phyloP scores from a whole-genome alignment of 2,329 filamentous ascomycete species.

The Pseudogymnoascus sp. region DNA sequence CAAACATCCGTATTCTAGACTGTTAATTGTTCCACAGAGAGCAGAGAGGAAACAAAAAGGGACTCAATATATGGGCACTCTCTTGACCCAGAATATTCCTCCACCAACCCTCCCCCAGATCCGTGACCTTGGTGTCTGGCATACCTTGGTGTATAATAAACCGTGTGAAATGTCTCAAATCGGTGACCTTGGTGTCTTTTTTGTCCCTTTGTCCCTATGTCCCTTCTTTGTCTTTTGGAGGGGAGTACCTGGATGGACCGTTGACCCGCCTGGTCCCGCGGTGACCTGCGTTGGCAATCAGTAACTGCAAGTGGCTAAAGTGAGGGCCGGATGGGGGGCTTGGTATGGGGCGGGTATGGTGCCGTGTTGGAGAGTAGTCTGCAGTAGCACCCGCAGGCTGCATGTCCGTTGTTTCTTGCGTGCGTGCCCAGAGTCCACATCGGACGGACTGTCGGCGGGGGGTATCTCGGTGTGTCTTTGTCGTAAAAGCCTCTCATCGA shows the following conservation, averaged over 20 bases:
- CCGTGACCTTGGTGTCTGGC: background rate
- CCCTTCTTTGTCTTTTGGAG: background rate
- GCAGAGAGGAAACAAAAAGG: background rate
- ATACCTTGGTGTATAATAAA: background rate
- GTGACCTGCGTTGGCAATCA: background rate
- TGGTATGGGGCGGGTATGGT: background rate
- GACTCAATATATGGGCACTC: background rate
- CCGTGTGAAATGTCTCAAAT: background rate
- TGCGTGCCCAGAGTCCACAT: background rate
- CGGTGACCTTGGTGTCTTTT: background rate
- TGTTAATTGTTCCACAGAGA: background rate
- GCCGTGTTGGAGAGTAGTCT: background rate
- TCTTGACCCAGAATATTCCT: background rate
- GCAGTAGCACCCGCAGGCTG: background rate
- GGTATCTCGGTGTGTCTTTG: too few species aligned
- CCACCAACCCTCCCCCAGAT: background rate
- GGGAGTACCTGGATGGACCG: background rate
- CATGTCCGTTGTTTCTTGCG: background rate
- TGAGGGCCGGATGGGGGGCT: background rate
- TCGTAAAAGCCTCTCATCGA: too few species aligned
- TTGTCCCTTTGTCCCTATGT: background rate
- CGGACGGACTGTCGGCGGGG: too few species aligned
- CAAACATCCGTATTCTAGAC: background rate
- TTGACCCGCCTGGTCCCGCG: background rate
- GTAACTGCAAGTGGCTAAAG: background rate